phyloP scores from a whole-genome alignment of 306 rosid species.

The Cicer bijugum region DNA sequence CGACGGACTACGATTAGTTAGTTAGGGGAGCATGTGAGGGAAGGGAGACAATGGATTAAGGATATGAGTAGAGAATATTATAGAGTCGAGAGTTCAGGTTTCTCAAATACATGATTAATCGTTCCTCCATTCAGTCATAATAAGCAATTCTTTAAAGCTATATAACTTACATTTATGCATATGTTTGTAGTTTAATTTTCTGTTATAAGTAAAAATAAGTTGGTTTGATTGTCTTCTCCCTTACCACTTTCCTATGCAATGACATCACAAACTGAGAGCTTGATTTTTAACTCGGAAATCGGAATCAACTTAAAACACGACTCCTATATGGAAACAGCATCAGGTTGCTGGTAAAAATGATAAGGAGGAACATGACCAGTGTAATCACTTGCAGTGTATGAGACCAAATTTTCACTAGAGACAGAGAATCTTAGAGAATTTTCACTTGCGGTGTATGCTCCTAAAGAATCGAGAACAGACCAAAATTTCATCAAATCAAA shows the following conservation, averaged over 20 bases:
- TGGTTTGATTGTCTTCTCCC: background rate
- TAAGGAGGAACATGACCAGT: background rate
- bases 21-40: background rate
- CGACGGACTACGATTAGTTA: background rate
- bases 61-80: background rate
- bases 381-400: background rate
- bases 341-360: conserved; percentile 7
- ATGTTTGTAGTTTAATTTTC: conserved; percentile 11
- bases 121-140: background rate
- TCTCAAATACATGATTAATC: background rate
- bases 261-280: background rate
- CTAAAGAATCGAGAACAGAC: too few species aligned
- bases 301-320: background rate
- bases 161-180: too few species aligned
- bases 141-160: background rate
- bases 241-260: background rate
- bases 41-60: background rate
- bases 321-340: conserved; percentile 33
- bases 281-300: background rate
- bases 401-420: too few species aligned
- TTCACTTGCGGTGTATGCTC: too few species aligned
- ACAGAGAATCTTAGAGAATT: too few species aligned
- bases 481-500: background rate
- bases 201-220: background rate
- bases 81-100: background rate